Base-by-base conservation (phyloP, 345 rosid genomes). In the Aurinia saxatilis region DNA sequence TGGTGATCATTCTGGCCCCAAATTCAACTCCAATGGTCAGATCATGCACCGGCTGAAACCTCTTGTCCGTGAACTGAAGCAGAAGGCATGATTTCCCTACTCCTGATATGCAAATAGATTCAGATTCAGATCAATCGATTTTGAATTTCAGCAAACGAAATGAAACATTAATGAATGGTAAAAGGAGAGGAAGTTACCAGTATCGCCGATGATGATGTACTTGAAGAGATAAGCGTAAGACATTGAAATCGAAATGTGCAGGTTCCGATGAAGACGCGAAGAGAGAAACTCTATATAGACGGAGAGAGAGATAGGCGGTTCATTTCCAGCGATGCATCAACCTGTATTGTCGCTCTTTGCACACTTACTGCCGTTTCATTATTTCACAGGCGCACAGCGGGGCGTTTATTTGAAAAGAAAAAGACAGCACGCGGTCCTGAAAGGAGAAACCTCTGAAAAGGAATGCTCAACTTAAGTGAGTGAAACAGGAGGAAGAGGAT, bases 161-260 rank as follows among this genome's bases (percentile, higher is more conserved):
- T 25, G 29, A 8, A 50, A 27, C 1, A 38, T n/a, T 8, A 39
- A 25, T 12, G 9, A 5, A 13, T 15, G 9, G 15, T 11, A 27
- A 1, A 29, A 50, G 50, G 1, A 23, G 3, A 25, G 10, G 30
- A 11, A 44, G 42, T 38, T 58, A 86, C 96, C 98, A 8, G 97
- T 93, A 23, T 88, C 98, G 50, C 98, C 98, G 81, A 91, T 91
- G 84, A 91, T 91, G 83, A 91, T 91, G 78, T 88, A 91, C 84
- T 91, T 91, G 74, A 88, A 91, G 54, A 91, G 92, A 65, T 91
- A 91, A 1, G 96, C 98, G 82, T 91, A 91, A 9, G 98, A 91
- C 77, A 74, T 73, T 42, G 55, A 53, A 15, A 44, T 38, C 50
- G 11, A 42, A 36, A 13, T 48, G 49, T 42, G 34, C n/a, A 13